phyloP scores from a whole-genome alignment of 148 eudicot genomes.

The Cornus kousa region DNA sequence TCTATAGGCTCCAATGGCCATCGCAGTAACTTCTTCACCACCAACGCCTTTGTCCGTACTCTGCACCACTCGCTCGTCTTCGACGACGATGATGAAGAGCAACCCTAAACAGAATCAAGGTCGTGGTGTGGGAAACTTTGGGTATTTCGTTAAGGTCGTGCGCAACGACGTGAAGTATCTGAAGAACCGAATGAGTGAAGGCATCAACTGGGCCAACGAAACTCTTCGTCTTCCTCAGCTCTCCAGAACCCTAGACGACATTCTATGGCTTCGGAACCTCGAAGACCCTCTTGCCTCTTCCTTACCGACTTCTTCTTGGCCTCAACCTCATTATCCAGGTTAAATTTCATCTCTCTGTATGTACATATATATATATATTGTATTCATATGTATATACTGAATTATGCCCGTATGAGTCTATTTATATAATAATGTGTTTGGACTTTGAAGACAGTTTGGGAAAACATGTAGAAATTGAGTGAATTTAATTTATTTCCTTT shows the following conservation, averaged over 20 bases:
- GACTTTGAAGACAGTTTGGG: background rate
- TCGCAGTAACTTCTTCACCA: constrained; percentile 11
- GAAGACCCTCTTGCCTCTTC: constrained; percentile 46
- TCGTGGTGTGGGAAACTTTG: constrained; percentile 31
- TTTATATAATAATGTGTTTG: background rate
- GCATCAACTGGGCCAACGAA: constrained; percentile 55
- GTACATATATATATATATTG: background rate
- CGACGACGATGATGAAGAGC: background rate
- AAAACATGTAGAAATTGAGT: background rate
- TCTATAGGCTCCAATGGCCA: background rate
- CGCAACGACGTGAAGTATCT: constrained; percentile 60
- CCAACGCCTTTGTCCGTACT: background rate
- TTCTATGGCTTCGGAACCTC: constrained; percentile 67
- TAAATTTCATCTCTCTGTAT: background rate
- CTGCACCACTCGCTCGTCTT: background rate
- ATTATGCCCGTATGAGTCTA: background rate
- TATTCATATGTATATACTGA: background rate
- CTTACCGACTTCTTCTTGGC: constrained; percentile 47
- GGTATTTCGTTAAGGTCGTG: constrained; percentile 50
- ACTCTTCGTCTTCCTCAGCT: constrained; percentile 45
- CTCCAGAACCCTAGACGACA: constrained; percentile 47
- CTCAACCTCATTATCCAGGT: constrained; percentile 88
- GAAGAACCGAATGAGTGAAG: constrained; percentile 34
- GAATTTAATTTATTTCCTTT: background rate
- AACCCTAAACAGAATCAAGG: background rate